A percentile compares a stretch with the other conserved stretches of the same genome.
Evolutionary conservation across 2,329 filamentous ascomycete species (phyloP).

Genomic region (Paecilomyces fulvus): DNA sequence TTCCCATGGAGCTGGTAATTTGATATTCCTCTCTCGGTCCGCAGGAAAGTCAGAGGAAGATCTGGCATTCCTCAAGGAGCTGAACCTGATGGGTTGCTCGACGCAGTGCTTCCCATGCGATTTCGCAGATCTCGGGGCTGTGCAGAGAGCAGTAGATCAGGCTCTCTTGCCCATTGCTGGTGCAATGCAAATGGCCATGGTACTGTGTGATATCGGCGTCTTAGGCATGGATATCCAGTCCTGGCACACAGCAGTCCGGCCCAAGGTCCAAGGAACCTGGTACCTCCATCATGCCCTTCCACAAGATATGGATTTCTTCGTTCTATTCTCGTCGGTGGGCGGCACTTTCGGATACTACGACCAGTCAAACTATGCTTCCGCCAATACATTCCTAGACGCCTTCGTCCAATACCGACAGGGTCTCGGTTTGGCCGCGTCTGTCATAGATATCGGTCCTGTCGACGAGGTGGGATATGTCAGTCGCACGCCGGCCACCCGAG

Average conservation of each 20-base stretch:
- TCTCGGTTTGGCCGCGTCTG: conserved; percentile 9
- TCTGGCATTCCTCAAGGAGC: conserved; percentile 13
- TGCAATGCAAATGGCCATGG: too few species aligned
- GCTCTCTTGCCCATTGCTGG: too few species aligned
- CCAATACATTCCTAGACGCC: conserved; percentile 29
- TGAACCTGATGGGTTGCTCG: conserved; percentile 14
- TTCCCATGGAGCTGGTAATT: conserved; percentile 23
- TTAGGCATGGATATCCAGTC: conserved; percentile 15
- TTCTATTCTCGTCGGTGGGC: conserved; percentile 30
- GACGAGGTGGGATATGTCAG: conserved; percentile 14
- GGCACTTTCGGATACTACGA: conserved; percentile 21
- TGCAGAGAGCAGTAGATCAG: too few species aligned
- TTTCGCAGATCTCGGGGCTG: too few species aligned
- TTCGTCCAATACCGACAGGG: conserved; percentile 15
- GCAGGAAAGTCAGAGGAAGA: conserved; percentile 11
- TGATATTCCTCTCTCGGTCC: conserved; percentile 28
- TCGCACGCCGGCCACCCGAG: conserved; percentile 1
- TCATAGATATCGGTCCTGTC: conserved; percentile 15
- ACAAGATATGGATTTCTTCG: conserved; percentile 33
- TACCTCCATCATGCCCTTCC: conserved; percentile 16
- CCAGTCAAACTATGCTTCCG: conserved; percentile 31
- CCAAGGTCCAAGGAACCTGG: conserved; percentile 21
- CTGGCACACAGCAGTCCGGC: conserved; percentile 15
- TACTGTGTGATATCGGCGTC: too few species aligned
- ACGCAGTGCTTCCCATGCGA: conserved; percentile 9